Percentiles rank a stretch among this genome's conserved stretches.
Conservation (phyloP, 139 green algal genomes). For the Chlamydomonas eustigma region DNA sequence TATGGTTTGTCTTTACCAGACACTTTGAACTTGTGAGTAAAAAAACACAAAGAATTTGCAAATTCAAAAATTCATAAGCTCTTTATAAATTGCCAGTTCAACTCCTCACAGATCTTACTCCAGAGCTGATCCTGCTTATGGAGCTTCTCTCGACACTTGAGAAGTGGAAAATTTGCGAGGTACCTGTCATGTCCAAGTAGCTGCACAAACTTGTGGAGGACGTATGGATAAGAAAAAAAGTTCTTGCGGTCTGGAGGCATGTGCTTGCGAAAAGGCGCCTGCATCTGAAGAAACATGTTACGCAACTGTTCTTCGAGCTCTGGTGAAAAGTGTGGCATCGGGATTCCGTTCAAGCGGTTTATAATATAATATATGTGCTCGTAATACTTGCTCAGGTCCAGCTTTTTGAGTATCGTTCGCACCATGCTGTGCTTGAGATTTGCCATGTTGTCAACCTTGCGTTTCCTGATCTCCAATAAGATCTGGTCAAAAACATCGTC, state of each 20-base stretch:
- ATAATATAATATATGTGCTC: conserved; percentile 25
- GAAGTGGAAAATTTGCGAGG: conserved; percentile 9
- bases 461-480: conserved; percentile 27
- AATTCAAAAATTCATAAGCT: too few species aligned
- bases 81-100: conserved; percentile 26
- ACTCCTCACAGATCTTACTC: conserved; percentile 25
- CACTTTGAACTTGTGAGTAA: too few species aligned
- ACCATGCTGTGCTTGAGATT: conserved; percentile 6
- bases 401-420: conserved; percentile 28
- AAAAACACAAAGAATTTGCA: too few species aligned
- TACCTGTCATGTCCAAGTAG: conserved; percentile 19
- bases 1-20: too few species aligned
- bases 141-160: conserved; percentile 24
- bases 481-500: conserved; percentile 21
- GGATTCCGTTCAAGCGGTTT: conserved; percentile 6
- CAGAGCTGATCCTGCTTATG: conserved; percentile 21
- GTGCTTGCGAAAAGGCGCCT: conserved; percentile 20
- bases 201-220: conserved; percentile 22
- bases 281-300: conserved; percentile 21
- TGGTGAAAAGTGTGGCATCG: neutral
- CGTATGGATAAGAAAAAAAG: conserved; percentile 25
- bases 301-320: conserved; percentile 20
- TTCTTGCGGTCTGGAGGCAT: conserved; percentile 10
- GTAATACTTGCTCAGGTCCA: conserved; percentile 24
- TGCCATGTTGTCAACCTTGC: conserved; percentile 25